Percentiles rank a stretch among this genome's conserved stretches.
Conservation (phyloP, 2,329 filamentous ascomycete genomes). For the Beauveria medogensis region DNA sequence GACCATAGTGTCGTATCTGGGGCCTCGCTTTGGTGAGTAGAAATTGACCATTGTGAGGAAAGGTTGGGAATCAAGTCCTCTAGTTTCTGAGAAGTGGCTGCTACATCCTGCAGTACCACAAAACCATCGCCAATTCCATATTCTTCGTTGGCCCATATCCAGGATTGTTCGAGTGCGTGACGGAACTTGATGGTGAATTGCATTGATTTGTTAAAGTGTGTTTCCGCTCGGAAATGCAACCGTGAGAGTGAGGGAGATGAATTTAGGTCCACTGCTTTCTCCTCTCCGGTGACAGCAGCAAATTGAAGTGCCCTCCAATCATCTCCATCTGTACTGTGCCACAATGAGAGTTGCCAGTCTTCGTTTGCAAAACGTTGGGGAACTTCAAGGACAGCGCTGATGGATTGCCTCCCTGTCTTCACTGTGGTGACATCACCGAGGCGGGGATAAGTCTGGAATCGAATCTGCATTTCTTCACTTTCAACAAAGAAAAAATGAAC, state of each 20-base stretch:
- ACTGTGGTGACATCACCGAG: constrained; percentile 66
- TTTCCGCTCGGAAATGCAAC: constrained; percentile 45
- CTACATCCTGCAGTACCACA: constrained; percentile 35
- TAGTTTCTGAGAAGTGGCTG: constrained; percentile 32
- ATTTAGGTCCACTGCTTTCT: constrained; percentile 41
- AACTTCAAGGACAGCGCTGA: constrained; percentile 65
- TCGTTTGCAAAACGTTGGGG: constrained; percentile 44
- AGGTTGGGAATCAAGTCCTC: constrained; percentile 49
- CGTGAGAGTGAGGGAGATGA: constrained; percentile 18
- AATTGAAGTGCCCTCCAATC: constrained; percentile 47
- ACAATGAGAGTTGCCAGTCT: constrained; percentile 66
- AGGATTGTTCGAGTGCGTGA: constrained; percentile 39
- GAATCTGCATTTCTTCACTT: constrained; percentile 25
- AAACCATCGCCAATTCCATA: constrained; percentile 57
- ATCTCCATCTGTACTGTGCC: constrained; percentile 54
- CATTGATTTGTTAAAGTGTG: constrained; percentile 41
- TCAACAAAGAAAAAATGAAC: neutral
- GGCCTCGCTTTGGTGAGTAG: constrained; percentile 53
- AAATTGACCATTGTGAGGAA: constrained; percentile 46
- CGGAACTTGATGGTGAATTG: constrained; percentile 69
- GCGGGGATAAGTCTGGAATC: constrained; percentile 54
- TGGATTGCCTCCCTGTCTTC: constrained; percentile 37
- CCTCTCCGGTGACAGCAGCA: constrained; percentile 15
- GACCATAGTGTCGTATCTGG: constrained; percentile 64
- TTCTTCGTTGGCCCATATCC: constrained; percentile 65